Evolutionary conservation across 2,329 filamentous ascomycete species (phyloP), one percentile per base, ranked within the genome.

Genomic region (Diaporthe sp.): DNA sequence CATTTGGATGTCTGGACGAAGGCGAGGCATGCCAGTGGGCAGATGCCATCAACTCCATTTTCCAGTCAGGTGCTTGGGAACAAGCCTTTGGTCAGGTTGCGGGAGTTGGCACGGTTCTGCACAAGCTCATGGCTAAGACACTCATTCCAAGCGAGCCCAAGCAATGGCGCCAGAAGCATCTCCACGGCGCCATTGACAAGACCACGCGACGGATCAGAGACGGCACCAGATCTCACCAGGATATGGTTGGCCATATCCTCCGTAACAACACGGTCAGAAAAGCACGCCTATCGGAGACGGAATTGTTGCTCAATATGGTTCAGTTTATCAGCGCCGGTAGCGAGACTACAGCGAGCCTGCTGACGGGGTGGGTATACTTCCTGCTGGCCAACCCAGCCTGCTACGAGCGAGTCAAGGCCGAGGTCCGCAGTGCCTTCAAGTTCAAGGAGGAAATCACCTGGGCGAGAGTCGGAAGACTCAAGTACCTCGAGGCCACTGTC

Each of bases 401-500:
- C 33, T 38, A 38, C 19, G 19, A 58, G 33, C 33, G 55, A n/a
- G 30, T 58, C 30, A 35, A n/a, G 19, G 30, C 30, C 7, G 55
- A 58, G 22, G 55, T 58, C 3, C 55, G 55, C 30, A n/a, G 12
- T 13, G 55, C 33, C 5, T 58, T 58, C 19, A 38, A n/a, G 33
- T n/a, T 33, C 33, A 38, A 58, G 15, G 30, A 35, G 19, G 55
- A 58, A 0, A 58, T 58, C 30, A 58, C 55, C 10, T 58, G 55
- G 55, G 30, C 30, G 30, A 58, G 55, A 13, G 55, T 58, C 9
- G 55, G 55, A 7, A 58, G 38, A 33, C 55, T 58, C n/a, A 35
- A 35, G 55, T 58, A 58, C 33, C 55, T 58, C 19, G 55, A 58
- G 30, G 55, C 55, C 19, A 58, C 55, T 19, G 33, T 58, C 55